Evolutionary conservation across 2,329 filamentous ascomycete species (phyloP), one percentile per base, ranked within the genome.

Genomic region (Daldinia eschscholtzii): DNA sequence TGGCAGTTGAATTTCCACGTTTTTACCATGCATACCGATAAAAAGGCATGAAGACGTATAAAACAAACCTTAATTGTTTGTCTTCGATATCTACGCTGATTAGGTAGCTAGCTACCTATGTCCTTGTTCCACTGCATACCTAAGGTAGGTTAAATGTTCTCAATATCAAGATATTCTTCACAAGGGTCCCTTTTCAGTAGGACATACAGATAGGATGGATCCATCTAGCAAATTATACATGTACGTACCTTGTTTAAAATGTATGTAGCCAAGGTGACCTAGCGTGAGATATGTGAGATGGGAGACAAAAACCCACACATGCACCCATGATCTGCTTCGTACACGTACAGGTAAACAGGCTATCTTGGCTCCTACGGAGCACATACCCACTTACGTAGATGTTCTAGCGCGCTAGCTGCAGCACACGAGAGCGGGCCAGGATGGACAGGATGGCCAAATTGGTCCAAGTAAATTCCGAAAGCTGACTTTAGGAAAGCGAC

Each of bases 291-390:
- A 61, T 59, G 64, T 57, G 30, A 50, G 52, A 64, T 60, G 57
- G 39, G 39, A 41, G 52, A 48, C 41, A 60, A 48, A 70, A 44
- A 23, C 20, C 20, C 42, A 61, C 64, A 48, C 59, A 58, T 59
- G 52, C 33, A 55, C 20, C 52, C 18, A 55, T 55, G 33, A 55
- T 55, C 52, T 55, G 52, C 52, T 35, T 55, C 30, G 52, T 55
- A 55, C 52, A 55, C 52, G 52, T 37, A 55, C 52, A 55, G 23
- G n/a, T 33, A 52, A 10, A 52, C 28, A 52, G 30, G 41, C 33
- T 37, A 70, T 68, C 64, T 70, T 70, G 64, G 64, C 67, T 67
- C 53, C 37, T 63, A 57, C 42, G 58, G 68, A 63, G 37, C 37
- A 30, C 26, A 41, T 42, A 35, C 33, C 52, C 52, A 35, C 52